These are phyloP conservation scores for Metschnikowia amazonensis DNA, from an alignment of 805 yeast species.

Conservation along the genomic window DNA sequence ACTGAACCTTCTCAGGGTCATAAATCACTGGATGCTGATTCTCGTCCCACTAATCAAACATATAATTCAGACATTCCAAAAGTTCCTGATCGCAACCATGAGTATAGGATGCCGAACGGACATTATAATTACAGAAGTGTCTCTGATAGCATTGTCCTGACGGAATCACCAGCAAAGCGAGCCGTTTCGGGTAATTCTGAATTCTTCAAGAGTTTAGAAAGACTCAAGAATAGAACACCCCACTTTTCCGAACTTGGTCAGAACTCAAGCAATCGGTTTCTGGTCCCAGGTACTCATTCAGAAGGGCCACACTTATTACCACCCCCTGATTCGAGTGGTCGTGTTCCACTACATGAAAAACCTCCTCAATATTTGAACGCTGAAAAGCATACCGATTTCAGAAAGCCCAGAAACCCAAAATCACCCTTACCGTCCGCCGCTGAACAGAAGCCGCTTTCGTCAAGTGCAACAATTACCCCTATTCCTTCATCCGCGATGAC, in stretches of 20 bases:
- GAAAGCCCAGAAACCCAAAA: conserved; percentile 31
- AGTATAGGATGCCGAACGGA: background rate
- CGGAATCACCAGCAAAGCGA: background rate
- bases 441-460: conserved; percentile 5
- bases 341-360: conserved; percentile 11
- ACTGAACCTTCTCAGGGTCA: background rate
- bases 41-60: background rate
- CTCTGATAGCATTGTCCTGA: background rate
- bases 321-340: background rate
- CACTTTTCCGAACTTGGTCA: background rate
- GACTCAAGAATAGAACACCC: conserved; percentile 11
- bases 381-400: conserved; percentile 21
- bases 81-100: background rate
- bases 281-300: background rate
- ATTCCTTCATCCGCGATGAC: background rate
- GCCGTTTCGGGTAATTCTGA: conserved; percentile 14
- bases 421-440: background rate
- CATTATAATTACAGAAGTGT: background rate
- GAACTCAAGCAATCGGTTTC: background rate
- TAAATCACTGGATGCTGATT: background rate
- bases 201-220: conserved; percentile 18
- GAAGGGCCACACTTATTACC: background rate
- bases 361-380: conserved; percentile 14
- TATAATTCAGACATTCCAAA: background rate
- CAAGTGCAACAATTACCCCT: conserved; percentile 2